Conservation (phyloP, 495 filamentous ascomycete genomes). For the Schizothecium vesticola region DNA sequence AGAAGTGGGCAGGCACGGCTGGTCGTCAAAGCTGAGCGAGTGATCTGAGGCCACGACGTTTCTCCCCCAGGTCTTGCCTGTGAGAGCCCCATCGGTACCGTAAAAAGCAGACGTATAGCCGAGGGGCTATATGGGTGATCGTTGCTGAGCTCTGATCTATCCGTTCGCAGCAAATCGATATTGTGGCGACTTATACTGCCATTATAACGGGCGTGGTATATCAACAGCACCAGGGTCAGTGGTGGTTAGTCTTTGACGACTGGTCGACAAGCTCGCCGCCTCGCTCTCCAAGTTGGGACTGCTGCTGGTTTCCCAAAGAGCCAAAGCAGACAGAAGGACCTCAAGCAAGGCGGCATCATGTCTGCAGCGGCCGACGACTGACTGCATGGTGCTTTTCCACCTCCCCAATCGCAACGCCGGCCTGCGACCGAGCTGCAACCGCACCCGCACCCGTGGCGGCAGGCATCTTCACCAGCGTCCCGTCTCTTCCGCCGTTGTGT, state of each 20-base stretch:
- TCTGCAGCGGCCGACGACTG: background rate
- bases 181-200: background rate
- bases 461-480: background rate
- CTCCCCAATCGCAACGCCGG: background rate
- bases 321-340: background rate
- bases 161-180: background rate
- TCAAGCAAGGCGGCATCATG: background rate
- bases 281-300: background rate
- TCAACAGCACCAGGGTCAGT: background rate
- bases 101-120: background rate
- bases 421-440: background rate
- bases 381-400: background rate
- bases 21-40: background rate
- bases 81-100: background rate
- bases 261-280: background rate
- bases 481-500: background rate
- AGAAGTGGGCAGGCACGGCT: background rate
- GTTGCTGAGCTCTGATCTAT: background rate
- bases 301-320: background rate
- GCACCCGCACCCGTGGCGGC: background rate
- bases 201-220: background rate
- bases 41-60: background rate
- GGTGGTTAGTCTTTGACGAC: background rate
- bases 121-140: background rate
- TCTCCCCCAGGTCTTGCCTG: background rate